Conservation (phyloP, 176 grass and related monocot genomes). For the Aegilops sharonensis region DNA sequence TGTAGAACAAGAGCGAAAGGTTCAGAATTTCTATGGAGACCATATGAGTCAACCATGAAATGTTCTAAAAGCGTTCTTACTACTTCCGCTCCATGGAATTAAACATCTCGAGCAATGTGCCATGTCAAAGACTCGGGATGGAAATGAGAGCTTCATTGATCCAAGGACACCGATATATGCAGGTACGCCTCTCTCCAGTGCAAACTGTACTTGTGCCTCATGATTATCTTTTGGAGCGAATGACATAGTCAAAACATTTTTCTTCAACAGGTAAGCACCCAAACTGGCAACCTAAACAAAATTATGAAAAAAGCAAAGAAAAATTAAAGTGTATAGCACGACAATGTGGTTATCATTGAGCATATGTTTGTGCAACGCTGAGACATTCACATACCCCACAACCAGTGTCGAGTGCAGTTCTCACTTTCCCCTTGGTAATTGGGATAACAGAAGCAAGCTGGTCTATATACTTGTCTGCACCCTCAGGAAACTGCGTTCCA, state of each 20-base stretch:
- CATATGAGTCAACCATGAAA: constrained; percentile 18
- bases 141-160: constrained; percentile 69
- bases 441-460: constrained; percentile 71
- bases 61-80: constrained; percentile 36
- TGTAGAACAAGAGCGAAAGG: constrained; percentile 34
- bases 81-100: constrained; percentile 69
- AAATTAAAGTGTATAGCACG: not conserved
- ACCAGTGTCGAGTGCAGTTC: constrained; percentile 87
- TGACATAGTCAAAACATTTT: constrained; percentile 80
- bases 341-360: not conserved
- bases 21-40: constrained; percentile 1
- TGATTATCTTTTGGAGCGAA: constrained; percentile 86
- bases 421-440: constrained; percentile 56
- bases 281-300: constrained; percentile 77
- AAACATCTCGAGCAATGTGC: constrained; percentile 91
- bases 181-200: constrained; percentile 84
- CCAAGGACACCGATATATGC: constrained; percentile 84
- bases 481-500: constrained; percentile 80
- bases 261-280: constrained; percentile 78
- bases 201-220: constrained; percentile 88
- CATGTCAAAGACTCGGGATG: constrained; percentile 77
- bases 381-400: constrained; percentile 63
- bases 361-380: not conserved
- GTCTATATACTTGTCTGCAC: constrained; percentile 79
- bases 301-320: constrained; percentile 24